Evolutionary conservation across 1,284 basidiomycete genomes (phyloP).

Genomic region (Paramarasmius palmivorus): DNA sequence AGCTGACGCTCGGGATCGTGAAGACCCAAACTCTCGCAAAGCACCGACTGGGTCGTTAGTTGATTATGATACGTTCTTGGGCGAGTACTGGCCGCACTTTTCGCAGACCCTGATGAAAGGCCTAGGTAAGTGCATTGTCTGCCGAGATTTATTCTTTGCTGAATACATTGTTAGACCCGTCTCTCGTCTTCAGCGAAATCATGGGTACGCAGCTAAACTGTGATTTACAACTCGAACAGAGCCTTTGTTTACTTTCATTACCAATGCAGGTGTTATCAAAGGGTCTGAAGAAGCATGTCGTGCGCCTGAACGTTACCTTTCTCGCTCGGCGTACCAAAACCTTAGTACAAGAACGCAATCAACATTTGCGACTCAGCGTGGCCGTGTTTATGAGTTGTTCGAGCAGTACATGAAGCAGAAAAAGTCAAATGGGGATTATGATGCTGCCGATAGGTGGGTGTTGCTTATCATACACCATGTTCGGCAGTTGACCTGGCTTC

Average conservation of each 20-base stretch:
- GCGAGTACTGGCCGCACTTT: constrained; percentile 67
- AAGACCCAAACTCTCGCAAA: neutral
- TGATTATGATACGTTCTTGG: constrained; percentile 52
- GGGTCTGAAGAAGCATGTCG: constrained; percentile 56
- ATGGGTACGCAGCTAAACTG: constrained; percentile 43
- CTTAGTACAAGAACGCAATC: constrained; percentile 55
- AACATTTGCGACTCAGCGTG: constrained; percentile 52
- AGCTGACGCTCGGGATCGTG: constrained; percentile 29
- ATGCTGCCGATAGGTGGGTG: constrained; percentile 61
- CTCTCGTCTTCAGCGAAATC: constrained; percentile 67
- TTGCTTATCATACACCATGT: neutral
- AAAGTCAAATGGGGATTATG: constrained; percentile 43
- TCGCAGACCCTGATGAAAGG: constrained; percentile 53
- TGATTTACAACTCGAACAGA: too few species aligned
- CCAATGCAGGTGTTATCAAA: constrained; percentile 58
- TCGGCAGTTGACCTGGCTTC: too few species aligned
- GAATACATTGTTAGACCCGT: constrained; percentile 45
- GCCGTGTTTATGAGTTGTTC: constrained; percentile 57
- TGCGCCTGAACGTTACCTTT: constrained; percentile 37
- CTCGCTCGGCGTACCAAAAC: constrained; percentile 42
- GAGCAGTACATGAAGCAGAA: constrained; percentile 53
- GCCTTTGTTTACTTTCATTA: neutral
- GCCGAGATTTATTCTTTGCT: neutral
- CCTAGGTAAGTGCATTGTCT: constrained; percentile 43
- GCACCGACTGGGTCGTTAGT: constrained; percentile 29